Percentiles rank a stretch among this genome's conserved stretches.
Conservation (phyloP, 73 alveolate species). For the Breviolum minutum region DNA sequence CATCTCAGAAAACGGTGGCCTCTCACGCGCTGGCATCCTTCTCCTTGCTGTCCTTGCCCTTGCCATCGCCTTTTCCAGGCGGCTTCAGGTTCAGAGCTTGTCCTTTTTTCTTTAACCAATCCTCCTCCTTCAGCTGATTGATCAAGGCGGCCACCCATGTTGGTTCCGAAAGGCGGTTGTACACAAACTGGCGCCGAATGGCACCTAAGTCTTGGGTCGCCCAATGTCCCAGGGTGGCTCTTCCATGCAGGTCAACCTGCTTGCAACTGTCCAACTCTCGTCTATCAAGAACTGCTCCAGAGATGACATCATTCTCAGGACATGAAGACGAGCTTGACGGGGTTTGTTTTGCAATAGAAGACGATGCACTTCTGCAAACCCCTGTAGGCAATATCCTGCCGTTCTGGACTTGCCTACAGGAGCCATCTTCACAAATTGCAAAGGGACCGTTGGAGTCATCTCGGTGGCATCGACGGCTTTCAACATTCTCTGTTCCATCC, state of each 20-base stretch:
- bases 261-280: constrained; percentile 41
- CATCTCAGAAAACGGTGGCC: not conserved
- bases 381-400: constrained; percentile 40
- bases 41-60: constrained; percentile 5
- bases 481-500: constrained; percentile 36
- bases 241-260: constrained; percentile 1
- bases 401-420: constrained; percentile 60
- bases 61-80: constrained; percentile 11
- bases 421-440: not conserved
- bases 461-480: constrained; percentile 22
- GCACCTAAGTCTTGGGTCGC: constrained; percentile 34
- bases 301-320: constrained; percentile 17
- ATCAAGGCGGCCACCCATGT: constrained; percentile 42
- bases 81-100: not conserved
- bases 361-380: constrained; percentile 16
- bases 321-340: constrained; percentile 1
- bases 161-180: not conserved
- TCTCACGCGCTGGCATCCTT: not conserved
- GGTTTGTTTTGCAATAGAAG: constrained; percentile 38
- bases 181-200: constrained; percentile 20
- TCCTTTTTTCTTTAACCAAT: constrained; percentile 35
- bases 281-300: constrained; percentile 72
- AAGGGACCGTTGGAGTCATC: not conserved
- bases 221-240: constrained; percentile 70
- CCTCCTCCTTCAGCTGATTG: constrained; percentile 62